Percentiles rank a stretch among this genome's conserved stretches.
Evolutionary conservation across 768 basidiomycete species (phyloP).

Genomic region (Boletus patriciae): DNA sequence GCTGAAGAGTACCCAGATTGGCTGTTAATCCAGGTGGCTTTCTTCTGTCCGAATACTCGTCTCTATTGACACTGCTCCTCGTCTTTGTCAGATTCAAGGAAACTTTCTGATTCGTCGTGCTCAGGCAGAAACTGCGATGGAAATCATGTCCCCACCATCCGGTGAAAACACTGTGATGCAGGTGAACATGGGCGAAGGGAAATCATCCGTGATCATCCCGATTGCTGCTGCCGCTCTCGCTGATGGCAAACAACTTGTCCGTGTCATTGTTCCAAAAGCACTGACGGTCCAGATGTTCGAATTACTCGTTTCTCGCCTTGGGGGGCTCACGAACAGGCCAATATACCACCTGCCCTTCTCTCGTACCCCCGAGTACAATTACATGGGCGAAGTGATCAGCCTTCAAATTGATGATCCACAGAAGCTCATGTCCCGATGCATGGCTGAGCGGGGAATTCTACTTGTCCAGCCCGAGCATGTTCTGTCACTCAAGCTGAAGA

Average conservation of each 20-base stretch:
- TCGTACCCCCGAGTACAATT: slow-evolving; percentile 30
- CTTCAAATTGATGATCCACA: slow-evolving; percentile 26
- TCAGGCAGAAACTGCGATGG: slow-evolving; percentile 31
- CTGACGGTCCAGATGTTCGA: slow-evolving; percentile 45
- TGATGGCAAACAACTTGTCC: slow-evolving; percentile 40
- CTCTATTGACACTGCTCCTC: slow-evolving; percentile 6
- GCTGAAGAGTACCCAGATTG: background rate
- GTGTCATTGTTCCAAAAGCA: slow-evolving; percentile 48
- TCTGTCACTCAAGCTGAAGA: slow-evolving; percentile 46
- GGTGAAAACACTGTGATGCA: slow-evolving; percentile 41
- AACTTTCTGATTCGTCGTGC: background rate
- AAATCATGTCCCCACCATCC: slow-evolving; percentile 44
- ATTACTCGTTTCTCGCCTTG: slow-evolving; percentile 39
- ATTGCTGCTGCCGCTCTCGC: slow-evolving; percentile 41
- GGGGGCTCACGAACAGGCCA: slow-evolving; percentile 44
- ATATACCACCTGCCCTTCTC: slow-evolving; percentile 50
- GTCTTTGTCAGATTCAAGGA: background rate
- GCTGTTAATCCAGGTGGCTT: too few relatives aligned
- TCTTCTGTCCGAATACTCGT: too few relatives aligned
- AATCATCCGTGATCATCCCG: slow-evolving; percentile 46
- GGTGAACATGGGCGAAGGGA: slow-evolving; percentile 58
- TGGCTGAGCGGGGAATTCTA: slow-evolving; percentile 38
- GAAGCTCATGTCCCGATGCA: slow-evolving; percentile 39
- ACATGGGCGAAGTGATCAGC: too few relatives aligned
- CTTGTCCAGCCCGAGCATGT: slow-evolving; percentile 52